Base-by-base conservation (phyloP, 805 yeast genomes). In the Candida railenensis region DNA sequence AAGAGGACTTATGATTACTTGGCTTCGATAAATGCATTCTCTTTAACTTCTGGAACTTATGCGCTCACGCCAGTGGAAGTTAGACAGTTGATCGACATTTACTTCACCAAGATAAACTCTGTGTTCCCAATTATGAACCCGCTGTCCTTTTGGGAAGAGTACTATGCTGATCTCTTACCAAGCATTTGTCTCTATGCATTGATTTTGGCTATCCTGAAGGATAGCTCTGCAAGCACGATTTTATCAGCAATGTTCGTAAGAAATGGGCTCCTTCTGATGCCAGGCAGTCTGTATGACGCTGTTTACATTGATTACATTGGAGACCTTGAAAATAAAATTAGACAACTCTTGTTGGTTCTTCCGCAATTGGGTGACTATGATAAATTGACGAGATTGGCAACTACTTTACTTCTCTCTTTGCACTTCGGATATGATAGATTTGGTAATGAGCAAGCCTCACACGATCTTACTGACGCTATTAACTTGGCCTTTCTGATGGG, bases 311-410 rank as follows among this genome's bases (percentile, higher is more conserved):
- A 22, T 16, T 58, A 61, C 34, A 54, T 60, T 46, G 45, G 55
- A 12, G 62, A 57, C 14, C 49, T 66, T 30, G 71, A 69, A 21
- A 43, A 49, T 37, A 69, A 67, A 47, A 59, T 69, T 15, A 53
- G 73, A n/a, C 74, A 67, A 48, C 37, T 67, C 16, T 16, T 61
- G 12, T 44, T 61, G 16, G 43, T 65, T 7, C 48, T 64, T 14
- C 62, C 65, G 7, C 63, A 62, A 41, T 51, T 67, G 20, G 72
- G 72, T 14, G 70, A 66, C 45, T 53, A 54, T 36, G 68, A 66
- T 45, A 61, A 57, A 45, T 49, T 65, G 28, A 49, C 53, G 8
- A 38, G 62, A n/a, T 41, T 45, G 15, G 18, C 53, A 5, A 15
- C 53, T 3, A 40, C 45, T 20, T 43, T 62, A 4, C 49, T 67